These are phyloP conservation scores for Chaetothyriales sp. DNA, from an alignment of 2,329 filamentous ascomycete species.

Conservation along the genomic window DNA sequence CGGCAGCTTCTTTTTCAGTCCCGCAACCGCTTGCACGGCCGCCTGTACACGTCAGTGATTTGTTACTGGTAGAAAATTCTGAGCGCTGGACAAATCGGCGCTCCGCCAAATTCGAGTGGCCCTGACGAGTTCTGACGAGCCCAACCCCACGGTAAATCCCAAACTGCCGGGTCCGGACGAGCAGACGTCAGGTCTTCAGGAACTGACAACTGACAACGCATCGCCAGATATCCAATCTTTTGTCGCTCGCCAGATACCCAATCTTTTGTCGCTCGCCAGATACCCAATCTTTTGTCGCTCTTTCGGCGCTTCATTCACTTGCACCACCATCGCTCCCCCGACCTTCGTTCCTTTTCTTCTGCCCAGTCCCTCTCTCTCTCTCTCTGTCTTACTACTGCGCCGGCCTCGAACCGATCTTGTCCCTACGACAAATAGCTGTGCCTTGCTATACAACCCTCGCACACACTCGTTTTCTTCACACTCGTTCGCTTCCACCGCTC, in stretches of 20 bases:
- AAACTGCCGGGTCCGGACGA: neutral
- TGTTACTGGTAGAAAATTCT: conserved; percentile 15
- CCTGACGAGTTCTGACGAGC: neutral
- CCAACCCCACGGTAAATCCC: conserved; percentile 4
- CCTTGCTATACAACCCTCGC: neutral
- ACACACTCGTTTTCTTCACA: neutral
- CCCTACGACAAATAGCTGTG: neutral
- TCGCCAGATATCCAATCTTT: neutral
- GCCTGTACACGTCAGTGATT: conserved; percentile 10
- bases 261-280: neutral
- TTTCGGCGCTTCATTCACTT: neutral
- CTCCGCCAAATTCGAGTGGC: conserved; percentile 4
- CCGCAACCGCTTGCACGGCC: conserved; percentile 15
- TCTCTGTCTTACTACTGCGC: neutral
- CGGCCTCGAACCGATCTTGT: neutral
- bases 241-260: no score
- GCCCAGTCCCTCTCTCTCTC: neutral
- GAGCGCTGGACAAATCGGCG: conserved; percentile 17
- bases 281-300: neutral
- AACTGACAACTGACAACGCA: neutral
- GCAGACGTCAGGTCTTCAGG: neutral
- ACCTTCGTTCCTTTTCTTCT: neutral
- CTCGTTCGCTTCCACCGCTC: neutral
- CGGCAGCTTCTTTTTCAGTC: conserved; percentile 16
- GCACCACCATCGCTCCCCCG: neutral